Percentiles rank a stretch among this genome's conserved stretches.
phyloP scores from a whole-genome alignment of 2,329 filamentous ascomycete species.

The Cadophora sp. region DNA sequence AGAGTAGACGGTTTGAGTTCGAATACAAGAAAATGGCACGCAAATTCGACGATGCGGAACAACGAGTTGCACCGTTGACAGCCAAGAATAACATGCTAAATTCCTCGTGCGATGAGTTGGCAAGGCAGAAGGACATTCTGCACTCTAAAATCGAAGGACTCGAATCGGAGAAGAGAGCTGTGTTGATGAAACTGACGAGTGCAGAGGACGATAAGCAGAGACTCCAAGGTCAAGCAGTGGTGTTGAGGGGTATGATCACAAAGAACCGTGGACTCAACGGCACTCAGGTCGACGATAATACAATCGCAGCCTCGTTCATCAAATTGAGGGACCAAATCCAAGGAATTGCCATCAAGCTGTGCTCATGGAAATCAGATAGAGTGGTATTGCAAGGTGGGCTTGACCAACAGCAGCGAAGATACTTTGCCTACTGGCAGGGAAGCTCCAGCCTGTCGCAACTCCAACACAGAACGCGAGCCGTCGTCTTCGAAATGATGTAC shows the following conservation, averaged over 20 bases:
- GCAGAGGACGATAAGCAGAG: not conserved
- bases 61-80: too few species aligned
- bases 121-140: too few species aligned
- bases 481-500: not conserved
- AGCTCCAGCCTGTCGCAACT: not conserved
- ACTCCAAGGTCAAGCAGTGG: not conserved
- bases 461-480: not conserved
- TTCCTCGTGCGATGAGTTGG: too few species aligned
- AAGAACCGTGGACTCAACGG: not conserved
- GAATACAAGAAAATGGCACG: too few species aligned
- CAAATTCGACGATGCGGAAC: too few species aligned
- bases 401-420: not conserved
- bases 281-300: constrained; percentile 4
- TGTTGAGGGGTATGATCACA: not conserved
- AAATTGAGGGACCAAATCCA: constrained; percentile 5
- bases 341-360: constrained; percentile 5
- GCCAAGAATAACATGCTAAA: too few species aligned
- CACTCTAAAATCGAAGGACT: not conserved
- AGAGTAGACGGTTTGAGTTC: too few species aligned
- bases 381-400: not conserved
- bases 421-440: not conserved
- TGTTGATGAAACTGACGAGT: not conserved
- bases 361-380: not conserved
- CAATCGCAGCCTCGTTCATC: not conserved
- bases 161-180: not conserved